phyloP scores from a whole-genome alignment of 352 stramenopile genomes.

The Globisporangium paroecandrum region DNA sequence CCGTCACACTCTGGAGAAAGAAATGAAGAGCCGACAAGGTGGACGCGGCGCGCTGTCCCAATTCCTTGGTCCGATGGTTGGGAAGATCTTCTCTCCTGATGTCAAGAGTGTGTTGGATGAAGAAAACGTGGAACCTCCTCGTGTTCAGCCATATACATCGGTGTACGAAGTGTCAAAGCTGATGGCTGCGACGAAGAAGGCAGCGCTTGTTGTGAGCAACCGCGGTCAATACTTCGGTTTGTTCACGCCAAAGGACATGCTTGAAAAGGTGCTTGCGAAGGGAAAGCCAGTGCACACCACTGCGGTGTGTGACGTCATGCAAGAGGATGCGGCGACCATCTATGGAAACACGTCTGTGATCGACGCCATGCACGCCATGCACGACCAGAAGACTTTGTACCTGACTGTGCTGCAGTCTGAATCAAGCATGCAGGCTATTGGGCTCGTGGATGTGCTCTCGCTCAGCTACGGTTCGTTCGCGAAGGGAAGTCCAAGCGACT shows the following conservation, averaged over 20 bases:
- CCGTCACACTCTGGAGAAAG: conserved; percentile 73
- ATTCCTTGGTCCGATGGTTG: conserved; percentile 80
- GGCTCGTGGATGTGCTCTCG: conserved; percentile 84
- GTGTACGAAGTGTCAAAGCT: conserved; percentile 91
- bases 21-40: conserved; percentile 56
- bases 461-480: conserved; percentile 87
- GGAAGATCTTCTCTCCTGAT: conserved; percentile 86
- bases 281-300: conserved; percentile 91
- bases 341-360: conserved; percentile 69
- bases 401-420: conserved; percentile 79
- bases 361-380: conserved; percentile 87
- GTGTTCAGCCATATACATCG: conserved; percentile 86
- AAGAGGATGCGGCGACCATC: conserved; percentile 72
- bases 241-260: conserved; percentile 98
- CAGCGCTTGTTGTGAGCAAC: conserved; percentile 93
- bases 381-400: conserved; percentile 86
- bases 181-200: conserved; percentile 94
- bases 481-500: conserved; percentile 83
- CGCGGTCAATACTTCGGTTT: conserved; percentile 92
- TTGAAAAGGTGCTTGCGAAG: conserved; percentile 93
- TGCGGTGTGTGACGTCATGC: conserved; percentile 90
- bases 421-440: conserved; percentile 57
- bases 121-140: conserved; percentile 69
- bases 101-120: conserved; percentile 83
- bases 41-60: conserved; percentile 43